A percentile compares a stretch with the other conserved stretches of the same genome.
phyloP scores from a whole-genome alignment of 805 yeast genomes.

The Metahyphopichia silvanorum region DNA sequence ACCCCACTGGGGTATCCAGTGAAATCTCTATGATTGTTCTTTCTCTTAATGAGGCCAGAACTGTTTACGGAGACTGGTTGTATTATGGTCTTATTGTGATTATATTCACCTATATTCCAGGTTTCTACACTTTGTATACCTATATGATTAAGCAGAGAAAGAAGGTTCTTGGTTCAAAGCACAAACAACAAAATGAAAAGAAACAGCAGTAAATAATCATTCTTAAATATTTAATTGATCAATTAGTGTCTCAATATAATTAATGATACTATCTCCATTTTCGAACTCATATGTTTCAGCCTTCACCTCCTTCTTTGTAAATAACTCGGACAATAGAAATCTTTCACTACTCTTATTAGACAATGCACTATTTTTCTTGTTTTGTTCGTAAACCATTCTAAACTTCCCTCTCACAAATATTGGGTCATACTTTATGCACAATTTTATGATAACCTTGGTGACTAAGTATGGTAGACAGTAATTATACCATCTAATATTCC shows the following conservation, averaged over 20 bases:
- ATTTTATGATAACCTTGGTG: constrained; percentile 40
- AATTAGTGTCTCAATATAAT: constrained; percentile 26
- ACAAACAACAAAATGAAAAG: constrained; percentile 3
- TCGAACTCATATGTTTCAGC: constrained; percentile 17
- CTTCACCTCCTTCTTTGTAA: too few species aligned
- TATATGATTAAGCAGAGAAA: constrained; percentile 89
- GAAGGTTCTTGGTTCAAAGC: constrained; percentile 62
- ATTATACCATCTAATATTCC: constrained; percentile 66
- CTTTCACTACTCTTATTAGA: too few species aligned
- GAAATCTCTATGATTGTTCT: constrained; percentile 70
- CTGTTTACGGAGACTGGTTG: constrained; percentile 47
- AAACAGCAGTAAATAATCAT: constrained; percentile 7
- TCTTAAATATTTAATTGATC: not conserved
- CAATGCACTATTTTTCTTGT: constrained; percentile 14
- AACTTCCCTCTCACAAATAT: constrained; percentile 36
- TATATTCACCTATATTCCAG: constrained; percentile 76
- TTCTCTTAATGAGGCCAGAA: constrained; percentile 68
- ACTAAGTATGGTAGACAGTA: constrained; percentile 43
- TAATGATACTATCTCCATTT: constrained; percentile 29
- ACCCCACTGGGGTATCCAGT: constrained; percentile 90
- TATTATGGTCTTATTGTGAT: constrained; percentile 53
- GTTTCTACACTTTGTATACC: constrained; percentile 76
- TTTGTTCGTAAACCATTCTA: constrained; percentile 34
- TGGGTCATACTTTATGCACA: constrained; percentile 40
- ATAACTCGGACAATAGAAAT: too few species aligned